Evolutionary conservation across 2,329 filamentous ascomycete genomes (phyloP).

Genomic region (Domatiomyces catenatus): DNA sequence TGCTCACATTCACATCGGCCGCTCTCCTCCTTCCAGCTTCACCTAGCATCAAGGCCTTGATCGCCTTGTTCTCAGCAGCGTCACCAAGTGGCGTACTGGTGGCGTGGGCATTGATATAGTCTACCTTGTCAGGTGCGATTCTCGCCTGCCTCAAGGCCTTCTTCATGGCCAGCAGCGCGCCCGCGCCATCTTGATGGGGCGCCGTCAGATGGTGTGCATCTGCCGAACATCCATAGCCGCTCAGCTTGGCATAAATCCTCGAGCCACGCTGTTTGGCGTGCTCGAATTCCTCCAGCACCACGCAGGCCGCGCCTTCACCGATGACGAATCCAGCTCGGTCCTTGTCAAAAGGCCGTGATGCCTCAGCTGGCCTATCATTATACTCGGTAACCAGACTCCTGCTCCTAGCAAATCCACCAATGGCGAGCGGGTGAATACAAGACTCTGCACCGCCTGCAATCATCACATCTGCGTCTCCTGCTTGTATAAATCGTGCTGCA

Average conservation of each 20-base stretch:
- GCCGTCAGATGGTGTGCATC: conserved; percentile 93
- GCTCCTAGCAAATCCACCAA: conserved; percentile 79
- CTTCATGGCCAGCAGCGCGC: conserved; percentile 73
- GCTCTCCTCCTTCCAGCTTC: conserved; percentile 49
- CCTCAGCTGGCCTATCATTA: conserved; percentile 53
- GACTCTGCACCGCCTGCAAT: conserved; percentile 89
- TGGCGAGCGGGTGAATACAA: conserved; percentile 84
- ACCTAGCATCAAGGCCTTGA: conserved; percentile 60
- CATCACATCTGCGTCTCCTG: conserved; percentile 88
- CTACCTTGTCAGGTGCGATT: conserved; percentile 53
- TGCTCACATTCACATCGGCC: conserved; percentile 63
- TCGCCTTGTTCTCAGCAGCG: conserved; percentile 70
- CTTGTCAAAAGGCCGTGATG: conserved; percentile 77
- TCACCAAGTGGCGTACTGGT: conserved; percentile 75
- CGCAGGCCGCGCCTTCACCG: conserved; percentile 74
- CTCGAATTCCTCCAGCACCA: conserved; percentile 77
- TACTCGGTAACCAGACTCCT: conserved; percentile 70
- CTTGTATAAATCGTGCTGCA: conserved; percentile 79
- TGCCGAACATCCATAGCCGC: conserved; percentile 76
- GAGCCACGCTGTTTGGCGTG: conserved; percentile 70
- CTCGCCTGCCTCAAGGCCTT: conserved; percentile 59
- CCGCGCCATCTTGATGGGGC: conserved; percentile 65
- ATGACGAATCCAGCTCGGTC: conserved; percentile 77
- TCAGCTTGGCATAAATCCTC: conserved; percentile 72
- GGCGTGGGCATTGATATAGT: conserved; percentile 92